Base-by-base conservation (phyloP, 2,329 filamentous ascomycete species). In the Penicillium sp. region DNA sequence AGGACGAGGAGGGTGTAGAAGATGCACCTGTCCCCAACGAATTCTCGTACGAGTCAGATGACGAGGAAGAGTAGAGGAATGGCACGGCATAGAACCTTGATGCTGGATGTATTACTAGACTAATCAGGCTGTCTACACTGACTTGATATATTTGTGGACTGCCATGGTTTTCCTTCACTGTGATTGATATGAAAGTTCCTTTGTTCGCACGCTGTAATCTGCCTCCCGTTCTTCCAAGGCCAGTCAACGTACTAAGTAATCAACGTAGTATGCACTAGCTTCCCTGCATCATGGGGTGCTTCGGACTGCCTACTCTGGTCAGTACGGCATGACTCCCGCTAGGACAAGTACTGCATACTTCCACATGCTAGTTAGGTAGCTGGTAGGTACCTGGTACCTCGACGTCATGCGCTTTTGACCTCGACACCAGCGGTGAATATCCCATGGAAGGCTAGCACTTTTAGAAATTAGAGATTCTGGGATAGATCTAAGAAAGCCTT, bases 1-100 rank as follows among this genome's bases (percentile, higher is more conserved):
- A 97, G 53, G 74, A 76, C 54, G 73, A 75, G 30, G 74, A 77
- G 52, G 74, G 70, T 6, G 72, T 62, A 25, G 73, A 76, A 52
- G 75, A 77, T 53, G 75, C 75, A 6, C 74, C 74, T 27, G 58
- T 76, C 22, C 75, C 75, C 2, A 59, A 70, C 31, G 73, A 76
- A 38, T 77, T 77, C 52, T 64, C 69, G 14, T 77, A 77, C 50
- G 68, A 75, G 58, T 69, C 71, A 33, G 74, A 77, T 36, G 64
- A 59, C 4, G 70, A 67, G 38, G 67, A 68, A 27, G 64, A 68
- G 53, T 61, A 58, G 56, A 19, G 42, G 11, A 25, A 29, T 39
- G 43, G 29, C 41, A 34, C 30, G 34, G 46, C 29, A 46, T 57
- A 44, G 53, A 57, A 53, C 41, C 51, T 54, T 49, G 54, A 56